Evolutionary conservation across 2,329 filamentous ascomycete species (phyloP).

Genomic region (Arthrobotrys iridis): DNA sequence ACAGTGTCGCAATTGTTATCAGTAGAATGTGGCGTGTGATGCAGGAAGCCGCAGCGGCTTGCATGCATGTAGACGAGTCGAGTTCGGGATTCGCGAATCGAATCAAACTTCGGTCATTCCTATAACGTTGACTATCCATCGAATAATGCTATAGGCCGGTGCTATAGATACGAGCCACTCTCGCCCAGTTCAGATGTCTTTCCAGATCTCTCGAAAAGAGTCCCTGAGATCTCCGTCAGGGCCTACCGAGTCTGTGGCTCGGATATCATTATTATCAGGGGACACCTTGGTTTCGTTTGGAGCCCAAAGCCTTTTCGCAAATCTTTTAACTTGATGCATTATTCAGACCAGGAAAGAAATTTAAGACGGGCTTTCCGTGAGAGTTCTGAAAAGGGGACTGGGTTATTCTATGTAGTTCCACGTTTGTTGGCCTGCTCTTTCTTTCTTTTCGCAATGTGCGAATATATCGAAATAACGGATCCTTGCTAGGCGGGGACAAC

Average conservation of each 20-base stretch:
- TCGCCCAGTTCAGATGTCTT: not conserved
- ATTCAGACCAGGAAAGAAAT: not conserved
- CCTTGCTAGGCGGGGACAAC: slow-evolving; percentile 40
- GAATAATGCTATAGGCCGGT: slow-evolving; percentile 15
- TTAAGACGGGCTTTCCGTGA: slow-evolving; percentile 9
- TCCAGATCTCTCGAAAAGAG: slow-evolving; percentile 41
- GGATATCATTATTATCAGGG: slow-evolving; percentile 38
- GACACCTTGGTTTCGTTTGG: slow-evolving; percentile 40
- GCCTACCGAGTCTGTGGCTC: slow-evolving; percentile 37
- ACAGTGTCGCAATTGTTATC: slow-evolving; percentile 4
- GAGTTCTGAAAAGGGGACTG: slow-evolving; percentile 4
- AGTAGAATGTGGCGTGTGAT: slow-evolving; percentile 19
- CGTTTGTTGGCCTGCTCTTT: slow-evolving; percentile 17
- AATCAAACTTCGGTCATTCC: not conserved
- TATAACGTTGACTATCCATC: slow-evolving; percentile 15
- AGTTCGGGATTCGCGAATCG: slow-evolving; percentile 38
- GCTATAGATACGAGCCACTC: slow-evolving; percentile 15
- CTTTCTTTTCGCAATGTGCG: slow-evolving; percentile 46
- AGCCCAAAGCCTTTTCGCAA: slow-evolving; percentile 42
- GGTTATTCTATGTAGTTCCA: slow-evolving; percentile 18
- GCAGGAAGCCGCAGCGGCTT: slow-evolving; percentile 14
- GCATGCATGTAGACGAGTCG: slow-evolving; percentile 17
- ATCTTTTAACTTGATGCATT: slow-evolving; percentile 19
- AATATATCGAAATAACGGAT: slow-evolving; percentile 33
- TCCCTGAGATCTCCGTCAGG: slow-evolving; percentile 38